A percentile compares a stretch with the other conserved stretches of the same genome.
These are phyloP conservation scores for Austroboletus novae-zelandiae DNA, from an alignment of 1,284 basidiomycete species.

Conservation along the genomic window DNA sequence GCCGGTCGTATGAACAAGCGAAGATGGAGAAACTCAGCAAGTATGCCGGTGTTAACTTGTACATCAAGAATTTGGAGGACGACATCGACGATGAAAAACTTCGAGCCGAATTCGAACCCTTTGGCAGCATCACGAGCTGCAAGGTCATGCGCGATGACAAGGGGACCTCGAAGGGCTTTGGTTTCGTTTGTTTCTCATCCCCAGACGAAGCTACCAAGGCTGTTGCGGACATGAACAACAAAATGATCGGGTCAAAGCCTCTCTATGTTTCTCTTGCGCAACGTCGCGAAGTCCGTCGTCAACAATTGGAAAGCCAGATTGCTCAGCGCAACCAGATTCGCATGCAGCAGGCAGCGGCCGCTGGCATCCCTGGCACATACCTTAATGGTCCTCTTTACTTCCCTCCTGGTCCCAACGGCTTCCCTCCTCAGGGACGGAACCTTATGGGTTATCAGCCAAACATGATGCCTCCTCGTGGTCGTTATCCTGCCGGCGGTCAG, in stretches of 20 bases:
- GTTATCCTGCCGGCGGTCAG: constrained; percentile 75
- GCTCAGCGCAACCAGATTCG: constrained; percentile 95
- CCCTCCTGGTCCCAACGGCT: constrained; percentile 77
- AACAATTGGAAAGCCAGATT: constrained; percentile 98
- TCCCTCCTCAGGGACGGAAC: constrained; percentile 75
- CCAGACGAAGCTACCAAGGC: constrained; percentile 99
- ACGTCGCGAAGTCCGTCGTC: constrained; percentile 96
- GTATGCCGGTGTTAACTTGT: constrained; percentile 98
- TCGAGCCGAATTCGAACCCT: constrained; percentile 93
- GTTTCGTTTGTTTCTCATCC: constrained; percentile 98
- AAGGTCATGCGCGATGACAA: constrained; percentile 99
- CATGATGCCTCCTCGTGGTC: constrained; percentile 85
- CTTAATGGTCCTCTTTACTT: constrained; percentile 88
- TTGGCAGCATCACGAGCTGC: constrained; percentile 96
- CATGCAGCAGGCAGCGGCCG: constrained; percentile 89
- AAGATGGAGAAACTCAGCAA: constrained; percentile 98
- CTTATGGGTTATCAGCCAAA: constrained; percentile 86
- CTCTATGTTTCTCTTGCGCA: constrained; percentile 99
- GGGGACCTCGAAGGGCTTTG: constrained; percentile 91
- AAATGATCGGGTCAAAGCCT: constrained; percentile 99
- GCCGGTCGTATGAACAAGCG: constrained; percentile 91
- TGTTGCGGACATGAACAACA: constrained; percentile 99
- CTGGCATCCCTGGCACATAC: constrained; percentile 80
- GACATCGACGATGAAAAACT: constrained; percentile 95
- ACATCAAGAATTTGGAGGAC: constrained; percentile 98